Evolutionary conservation across 495 filamentous ascomycete genomes (phyloP).

Genomic region (Hypomontagnella monticulosa): DNA sequence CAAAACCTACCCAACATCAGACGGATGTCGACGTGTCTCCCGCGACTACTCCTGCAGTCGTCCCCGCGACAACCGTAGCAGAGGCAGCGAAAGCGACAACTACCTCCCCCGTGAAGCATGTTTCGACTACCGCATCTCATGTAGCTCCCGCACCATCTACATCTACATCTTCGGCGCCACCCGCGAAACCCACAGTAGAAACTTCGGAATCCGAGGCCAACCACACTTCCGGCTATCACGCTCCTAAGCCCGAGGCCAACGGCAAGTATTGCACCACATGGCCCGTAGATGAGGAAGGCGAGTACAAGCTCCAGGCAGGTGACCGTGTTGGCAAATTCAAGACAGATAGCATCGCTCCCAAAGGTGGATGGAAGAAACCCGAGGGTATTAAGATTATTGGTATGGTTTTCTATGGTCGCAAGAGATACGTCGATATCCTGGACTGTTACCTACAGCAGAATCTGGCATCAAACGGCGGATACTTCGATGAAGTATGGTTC

Average conservation of each 20-base stretch:
- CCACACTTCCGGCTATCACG: background rate
- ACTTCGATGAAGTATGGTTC: conserved; percentile 66
- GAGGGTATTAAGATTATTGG: conserved; percentile 56
- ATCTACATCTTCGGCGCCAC: background rate
- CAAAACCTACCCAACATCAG: conserved; percentile 31
- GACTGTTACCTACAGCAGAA: conserved; percentile 68
- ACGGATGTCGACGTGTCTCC: conserved; percentile 28
- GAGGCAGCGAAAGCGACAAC: background rate
- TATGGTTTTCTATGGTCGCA: conserved; percentile 58
- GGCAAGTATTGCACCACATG: conserved; percentile 45
- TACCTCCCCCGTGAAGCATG: background rate
- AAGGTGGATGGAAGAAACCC: conserved; percentile 50
- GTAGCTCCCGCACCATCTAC: background rate
- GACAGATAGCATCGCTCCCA: conserved; percentile 37
- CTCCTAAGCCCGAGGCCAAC: conserved; percentile 12
- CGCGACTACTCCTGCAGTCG: background rate
- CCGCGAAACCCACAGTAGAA: conserved; percentile 8
- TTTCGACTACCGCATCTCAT: too few species aligned
- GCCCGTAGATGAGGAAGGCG: conserved; percentile 37
- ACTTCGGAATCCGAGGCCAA: background rate
- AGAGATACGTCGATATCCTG: conserved; percentile 57
- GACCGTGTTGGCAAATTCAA: conserved; percentile 26
- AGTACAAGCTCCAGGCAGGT: conserved; percentile 25
- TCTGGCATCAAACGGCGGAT: conserved; percentile 60
- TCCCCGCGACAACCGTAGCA: conserved; percentile 4